Evolutionary conservation across 2,329 filamentous ascomycete genomes (phyloP).

Genomic region (Penicillium capsulatum): DNA sequence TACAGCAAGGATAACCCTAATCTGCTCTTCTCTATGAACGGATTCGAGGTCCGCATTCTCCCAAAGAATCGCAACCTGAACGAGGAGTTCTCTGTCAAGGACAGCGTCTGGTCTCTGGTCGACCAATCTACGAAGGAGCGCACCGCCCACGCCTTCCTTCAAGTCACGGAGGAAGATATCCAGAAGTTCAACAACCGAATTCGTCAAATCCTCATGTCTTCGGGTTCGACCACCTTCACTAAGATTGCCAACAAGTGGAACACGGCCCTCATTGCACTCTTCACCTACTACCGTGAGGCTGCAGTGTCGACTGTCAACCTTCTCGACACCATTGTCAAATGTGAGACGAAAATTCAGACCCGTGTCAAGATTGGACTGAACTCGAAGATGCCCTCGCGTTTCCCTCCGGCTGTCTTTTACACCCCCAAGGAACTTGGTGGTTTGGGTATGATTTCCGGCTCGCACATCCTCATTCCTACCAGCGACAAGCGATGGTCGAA

Average conservation of each 20-base stretch:
- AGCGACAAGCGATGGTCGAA: conserved; percentile 98
- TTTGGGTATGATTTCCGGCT: conserved; percentile 97
- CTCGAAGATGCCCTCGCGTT: conserved; percentile 98
- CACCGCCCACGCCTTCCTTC: conserved; percentile 93
- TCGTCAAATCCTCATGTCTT: conserved; percentile 97
- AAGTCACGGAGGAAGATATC: conserved; percentile 96
- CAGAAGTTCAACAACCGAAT: conserved; percentile 99
- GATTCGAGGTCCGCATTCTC: conserved; percentile 93
- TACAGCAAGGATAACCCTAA: conserved; percentile 99
- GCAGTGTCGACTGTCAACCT: conserved; percentile 92
- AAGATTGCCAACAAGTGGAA: conserved; percentile 99
- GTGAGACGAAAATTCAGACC: conserved; percentile 98
- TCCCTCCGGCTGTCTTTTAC: conserved; percentile 97
- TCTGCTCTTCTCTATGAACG: conserved; percentile 93
- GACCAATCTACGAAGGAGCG: conserved; percentile 96
- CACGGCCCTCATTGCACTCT: conserved; percentile 90
- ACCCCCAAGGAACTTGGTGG: conserved; percentile 97
- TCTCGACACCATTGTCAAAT: conserved; percentile 97
- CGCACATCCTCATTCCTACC: conserved; percentile 93
- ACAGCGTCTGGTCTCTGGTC: conserved; percentile 96
- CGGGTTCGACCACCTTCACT: conserved; percentile 97
- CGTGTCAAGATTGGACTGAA: conserved; percentile 98
- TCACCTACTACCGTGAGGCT: conserved; percentile 97
- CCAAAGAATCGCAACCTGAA: conserved; percentile 93
- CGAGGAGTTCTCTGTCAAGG: conserved; percentile 95